Evolutionary conservation across 139 green algal species (phyloP).

Genomic region (Trebouxia sp.): DNA sequence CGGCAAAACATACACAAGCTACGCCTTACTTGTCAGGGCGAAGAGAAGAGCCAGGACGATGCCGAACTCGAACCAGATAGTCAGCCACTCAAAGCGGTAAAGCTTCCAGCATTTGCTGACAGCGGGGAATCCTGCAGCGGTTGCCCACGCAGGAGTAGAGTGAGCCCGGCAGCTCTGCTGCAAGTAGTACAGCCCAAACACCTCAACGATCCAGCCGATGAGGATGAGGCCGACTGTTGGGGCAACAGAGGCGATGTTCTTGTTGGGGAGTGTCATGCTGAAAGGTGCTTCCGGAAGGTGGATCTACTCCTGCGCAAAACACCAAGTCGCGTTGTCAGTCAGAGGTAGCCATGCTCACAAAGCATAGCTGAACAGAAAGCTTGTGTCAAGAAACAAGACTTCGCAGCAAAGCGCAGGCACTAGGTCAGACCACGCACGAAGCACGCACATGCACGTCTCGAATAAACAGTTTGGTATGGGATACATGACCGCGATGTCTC

Average conservation of each 20-base stretch:
- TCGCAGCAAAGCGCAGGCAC: too few species aligned
- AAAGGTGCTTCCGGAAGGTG: too few species aligned
- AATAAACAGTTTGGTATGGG: too few species aligned
- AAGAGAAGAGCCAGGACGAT: not conserved
- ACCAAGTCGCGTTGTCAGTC: too few species aligned
- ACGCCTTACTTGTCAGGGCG: not conserved
- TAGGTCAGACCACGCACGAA: too few species aligned
- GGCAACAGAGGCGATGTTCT: conserved; percentile 8
- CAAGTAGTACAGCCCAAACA: conserved; percentile 17
- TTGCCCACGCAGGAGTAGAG: not conserved
- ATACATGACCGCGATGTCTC: too few species aligned
- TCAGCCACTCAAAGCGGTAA: conserved; percentile 15
- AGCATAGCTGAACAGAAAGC: too few species aligned
- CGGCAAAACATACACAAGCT: not conserved
- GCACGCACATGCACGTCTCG: too few species aligned
- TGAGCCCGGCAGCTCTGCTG: not conserved
- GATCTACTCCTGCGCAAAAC: too few species aligned
- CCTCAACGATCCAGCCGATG: conserved; percentile 12
- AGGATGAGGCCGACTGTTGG: not conserved
- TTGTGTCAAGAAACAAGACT: too few species aligned
- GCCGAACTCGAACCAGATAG: not conserved
- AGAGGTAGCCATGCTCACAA: too few species aligned
- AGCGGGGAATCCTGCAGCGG: not conserved
- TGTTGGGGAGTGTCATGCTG: conserved; percentile 5
- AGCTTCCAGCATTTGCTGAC: conserved; percentile 12